Evolutionary conservation across 2,329 filamentous ascomycete species (phyloP).

Genomic region (Xylaria digitata): DNA sequence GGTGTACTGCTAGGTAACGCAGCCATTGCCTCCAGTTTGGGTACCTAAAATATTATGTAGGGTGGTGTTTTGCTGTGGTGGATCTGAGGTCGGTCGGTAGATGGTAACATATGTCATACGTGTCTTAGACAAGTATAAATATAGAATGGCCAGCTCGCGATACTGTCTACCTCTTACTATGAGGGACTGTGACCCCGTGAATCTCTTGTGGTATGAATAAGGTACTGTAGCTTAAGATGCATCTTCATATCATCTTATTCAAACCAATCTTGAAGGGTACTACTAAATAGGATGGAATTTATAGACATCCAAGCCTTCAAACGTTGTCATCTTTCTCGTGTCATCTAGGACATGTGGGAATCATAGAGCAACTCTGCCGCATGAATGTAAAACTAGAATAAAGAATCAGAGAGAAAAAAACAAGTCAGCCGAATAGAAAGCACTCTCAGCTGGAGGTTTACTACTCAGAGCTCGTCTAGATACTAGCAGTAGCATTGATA

Average conservation of each 20-base stretch:
- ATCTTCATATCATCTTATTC: not conserved
- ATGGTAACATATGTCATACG: too few species aligned
- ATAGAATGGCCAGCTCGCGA: not conserved
- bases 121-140: not conserved
- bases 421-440: not conserved
- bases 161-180: too few species aligned
- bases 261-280: not conserved
- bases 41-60: conserved; percentile 9
- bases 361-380: not conserved
- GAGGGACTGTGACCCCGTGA: too few species aligned
- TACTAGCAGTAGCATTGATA: conserved; percentile 3
- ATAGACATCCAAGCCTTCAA: not conserved
- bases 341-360: not conserved
- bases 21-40: not conserved
- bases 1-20: too few species aligned
- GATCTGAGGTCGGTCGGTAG: not conserved
- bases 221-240: too few species aligned
- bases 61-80: not conserved
- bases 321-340: not conserved
- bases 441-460: not conserved
- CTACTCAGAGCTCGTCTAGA: not conserved
- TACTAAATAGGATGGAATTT: not conserved
- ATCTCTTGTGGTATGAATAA: not conserved
- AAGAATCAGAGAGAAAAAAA: not conserved
- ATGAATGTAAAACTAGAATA: not conserved